Base-by-base conservation (phyloP, 176 grass and related monocot genomes). In the Ensete ventricosum region DNA sequence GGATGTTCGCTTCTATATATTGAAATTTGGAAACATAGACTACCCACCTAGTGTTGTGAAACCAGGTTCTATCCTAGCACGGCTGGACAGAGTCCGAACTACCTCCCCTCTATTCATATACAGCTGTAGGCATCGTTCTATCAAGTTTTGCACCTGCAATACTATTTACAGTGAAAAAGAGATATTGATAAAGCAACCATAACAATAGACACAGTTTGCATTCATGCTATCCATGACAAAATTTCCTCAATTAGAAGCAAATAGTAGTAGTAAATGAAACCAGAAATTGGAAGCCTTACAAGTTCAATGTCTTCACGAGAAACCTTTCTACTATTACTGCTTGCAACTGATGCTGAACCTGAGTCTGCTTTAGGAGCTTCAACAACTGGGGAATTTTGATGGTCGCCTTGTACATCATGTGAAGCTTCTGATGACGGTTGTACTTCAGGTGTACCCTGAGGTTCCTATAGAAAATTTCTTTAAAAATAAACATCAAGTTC, bases 31-130 rank as follows among this genome's bases (percentile, higher is more conserved):
- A 52, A 73, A 81, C 50, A 57, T 52, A 79, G 13, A 64, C 55
- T 64, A 63, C 75, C 80, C 73, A 90, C 93, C 93, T 84, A 96
- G 74, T 72, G 85, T 92, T 79, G 93, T 96, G 85, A 96, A 96
- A 62, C 85, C 90, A 73, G 93, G 93, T 86, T 96, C 93, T 92
- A 96, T 96, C 86, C 83, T 86, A 81, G 93, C 93, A 23, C 93
- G 93, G 77, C 72, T 92, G 75, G 90, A 96, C 60, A 96, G 85
- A 1, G 87, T 96, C 48, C 87, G 81, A 81, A 96, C 90, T 62
- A 96, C 90, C 78, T 96, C 93, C 77, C 85, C 85, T 88, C 84
- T 96, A 79, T 83, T 92, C 93, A 92, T 96, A 78, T 96, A 96
- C 55, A 96, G 74, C 50, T 96, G 93, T 53, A 96, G 81, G 75